A percentile compares a stretch with the other conserved stretches of the same genome.
phyloP scores from a whole-genome alignment of 768 basidiomycete genomes.

The Suillus ampliporus region DNA sequence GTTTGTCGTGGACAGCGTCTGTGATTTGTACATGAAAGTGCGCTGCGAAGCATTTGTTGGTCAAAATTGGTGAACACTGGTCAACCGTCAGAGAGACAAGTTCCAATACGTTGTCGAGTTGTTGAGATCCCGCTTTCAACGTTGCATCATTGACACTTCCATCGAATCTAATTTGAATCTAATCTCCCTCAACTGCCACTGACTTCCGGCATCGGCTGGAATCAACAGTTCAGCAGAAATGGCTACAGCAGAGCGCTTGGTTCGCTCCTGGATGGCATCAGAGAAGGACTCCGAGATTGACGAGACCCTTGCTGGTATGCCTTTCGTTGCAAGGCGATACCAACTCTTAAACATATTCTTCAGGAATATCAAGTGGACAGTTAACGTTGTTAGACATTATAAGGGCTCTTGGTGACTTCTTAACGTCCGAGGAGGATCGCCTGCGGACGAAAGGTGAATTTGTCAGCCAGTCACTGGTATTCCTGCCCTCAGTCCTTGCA shows the following conservation, averaged over 20 bases:
- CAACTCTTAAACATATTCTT: conserved; percentile 33
- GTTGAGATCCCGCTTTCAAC: conserved; percentile 12
- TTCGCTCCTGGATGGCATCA: conserved; percentile 77
- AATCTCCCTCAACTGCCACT: conserved; percentile 1
- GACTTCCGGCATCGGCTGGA: neutral
- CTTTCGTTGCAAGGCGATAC: conserved; percentile 30
- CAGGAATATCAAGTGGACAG: conserved; percentile 60
- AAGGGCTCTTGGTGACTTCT: conserved; percentile 83
- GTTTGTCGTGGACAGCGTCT: conserved; percentile 28
- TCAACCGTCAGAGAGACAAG: neutral
- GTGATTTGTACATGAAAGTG: conserved; percentile 22
- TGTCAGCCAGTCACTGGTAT: conserved; percentile 7
- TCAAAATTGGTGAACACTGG: neutral
- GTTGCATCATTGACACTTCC: conserved; percentile 15
- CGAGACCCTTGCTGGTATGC: conserved; percentile 64
- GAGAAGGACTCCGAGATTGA: conserved; percentile 63
- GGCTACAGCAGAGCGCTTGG: conserved; percentile 55
- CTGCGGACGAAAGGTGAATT: conserved; percentile 77
- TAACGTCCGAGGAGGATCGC: conserved; percentile 85
- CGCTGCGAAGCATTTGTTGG: conserved; percentile 26
- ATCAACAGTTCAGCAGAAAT: conserved; percentile 27
- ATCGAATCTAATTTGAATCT: conserved; percentile 8
- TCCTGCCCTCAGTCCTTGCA: conserved; percentile 37
- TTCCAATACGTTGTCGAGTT: conserved; percentile 1
- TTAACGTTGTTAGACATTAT: conserved; percentile 77